Base-by-base conservation (phyloP, 495 filamentous ascomycete genomes). In the Hypoxylon lienhwacheense region DNA sequence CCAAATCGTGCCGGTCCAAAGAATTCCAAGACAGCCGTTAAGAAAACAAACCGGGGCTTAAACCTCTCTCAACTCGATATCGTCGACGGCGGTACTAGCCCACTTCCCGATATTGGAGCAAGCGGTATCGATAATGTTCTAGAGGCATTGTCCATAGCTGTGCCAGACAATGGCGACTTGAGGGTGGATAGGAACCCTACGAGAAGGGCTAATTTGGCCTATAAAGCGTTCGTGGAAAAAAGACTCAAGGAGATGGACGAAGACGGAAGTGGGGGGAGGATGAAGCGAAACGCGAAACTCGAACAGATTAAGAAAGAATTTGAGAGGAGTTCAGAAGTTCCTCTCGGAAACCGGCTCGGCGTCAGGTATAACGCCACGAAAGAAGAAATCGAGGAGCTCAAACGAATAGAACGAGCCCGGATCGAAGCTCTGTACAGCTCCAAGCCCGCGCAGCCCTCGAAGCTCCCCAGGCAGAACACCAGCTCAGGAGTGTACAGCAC, bases 71-170 rank as follows among this genome's bases (percentile, higher is more conserved):
- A 91, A 26, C 78, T 82, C 15, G 82, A 89, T 79, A 84, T 86
- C 39, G 77, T 80, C 37, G 70, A 75, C 36, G 66, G 16, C 3
- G 12, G 47, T n/a, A 71, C 74, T 53, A 77, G 76, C 32, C 56
- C 59, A 10, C 59, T 71, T 17, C 15, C 78, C 2, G 67, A 87
- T 1, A 79, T 96, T 47, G 88, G 82, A 60, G 90, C 90, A 5
- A 80, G 85, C 10, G 90, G 90, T 55, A 95, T 97, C 65, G 91
- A 97, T 67, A 89, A 95, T 57, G 89, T 89, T 4, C 79, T 97
- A 31, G 91, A 96, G 59, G 90, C 88, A 8, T 80, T 97, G 19
- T 79, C 78, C 6, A 56, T 95, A 15, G 85, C 87, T 0, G 60
- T 66, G 7, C 66, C 64, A 35, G 59, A 70, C 50, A 71, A 77